Evolutionary conservation across 148 eudicot genomes (phyloP), one percentile per base, ranked within the genome.

Genomic region (Heliosperma pusillum): DNA sequence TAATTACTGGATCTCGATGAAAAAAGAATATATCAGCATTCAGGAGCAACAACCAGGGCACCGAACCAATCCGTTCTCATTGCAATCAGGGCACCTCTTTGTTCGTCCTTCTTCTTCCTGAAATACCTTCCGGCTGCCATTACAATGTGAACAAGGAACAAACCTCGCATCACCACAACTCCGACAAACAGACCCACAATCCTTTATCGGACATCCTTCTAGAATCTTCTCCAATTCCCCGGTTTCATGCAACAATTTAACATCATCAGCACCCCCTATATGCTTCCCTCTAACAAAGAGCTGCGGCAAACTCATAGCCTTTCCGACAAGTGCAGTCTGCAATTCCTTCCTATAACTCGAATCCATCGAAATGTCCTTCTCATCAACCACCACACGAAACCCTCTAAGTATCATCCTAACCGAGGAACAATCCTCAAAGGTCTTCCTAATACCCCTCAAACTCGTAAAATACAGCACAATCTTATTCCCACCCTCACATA

Each of bases 281-380:
- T 80, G 77, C 82, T 80, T 90, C 74, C 96, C 94, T 64, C 88
- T 71, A n/a, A 92, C 80, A 67, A 95, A 95, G 3, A 95, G 91
- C 56, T 83, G 91, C 0, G 99, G 99, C 84, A 95, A 87, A 68
- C 81, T 86, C 74, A 89, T 15, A 2, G 81, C 79, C 72, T 86
- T 86, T 36, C 91, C 97, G 61, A 76, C 82, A 62, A 92, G 79
- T 52, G 83, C 88, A 74, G 74, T 76, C 68, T 90, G 87, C 77
- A 95, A 74, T 82, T 95, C 97, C 66, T 83, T 85, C 78, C 84
- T 89, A 55, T 88, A 95, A 1, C 78, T 80, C 19, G 90, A 83
- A 83, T 95, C 99, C 99, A 95, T 95, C 0, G 99, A 95, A 50
- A 90, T 84, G 73, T 95, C 99, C 71, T 84, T 87, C 81, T 95